These are phyloP conservation scores for Ophiostoma populinum DNA, from an alignment of 2,329 filamentous ascomycete genomes.

Conservation along the genomic window DNA sequence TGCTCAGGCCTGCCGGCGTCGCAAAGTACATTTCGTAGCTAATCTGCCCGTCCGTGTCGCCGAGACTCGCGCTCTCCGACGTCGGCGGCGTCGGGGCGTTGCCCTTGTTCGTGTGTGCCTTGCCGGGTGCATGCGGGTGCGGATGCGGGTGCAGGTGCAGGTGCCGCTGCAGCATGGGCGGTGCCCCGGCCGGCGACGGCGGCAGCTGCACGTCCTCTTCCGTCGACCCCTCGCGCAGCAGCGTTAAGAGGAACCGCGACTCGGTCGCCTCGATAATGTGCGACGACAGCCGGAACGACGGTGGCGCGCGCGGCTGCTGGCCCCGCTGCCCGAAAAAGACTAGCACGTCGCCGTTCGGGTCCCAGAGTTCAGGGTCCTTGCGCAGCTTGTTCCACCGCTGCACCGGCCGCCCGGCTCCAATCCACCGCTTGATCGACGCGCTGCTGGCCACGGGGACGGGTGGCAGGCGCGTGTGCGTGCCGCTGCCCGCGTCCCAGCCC, in stretches of 20 bases:
- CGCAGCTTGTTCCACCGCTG: conserved; percentile 39
- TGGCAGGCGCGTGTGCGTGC: conserved; percentile 17
- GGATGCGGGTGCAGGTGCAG: conserved; percentile 13
- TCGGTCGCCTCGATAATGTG: conserved; percentile 40
- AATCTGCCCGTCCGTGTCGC: conserved; percentile 34
- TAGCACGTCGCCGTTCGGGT: conserved; percentile 41
- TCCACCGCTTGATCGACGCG: conserved; percentile 34
- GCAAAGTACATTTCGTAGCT: conserved; percentile 48
- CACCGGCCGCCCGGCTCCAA: conserved; percentile 29
- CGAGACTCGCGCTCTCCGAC: conserved; percentile 25
- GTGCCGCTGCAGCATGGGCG: conserved; percentile 22
- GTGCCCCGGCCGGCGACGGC: conserved; percentile 24
- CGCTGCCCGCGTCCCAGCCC: conserved; percentile 12
- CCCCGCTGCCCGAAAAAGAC: conserved; percentile 34
- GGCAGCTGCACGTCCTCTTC: conserved; percentile 29
- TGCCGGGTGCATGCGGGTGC: too few relatives aligned
- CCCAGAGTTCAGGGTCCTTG: conserved; percentile 44
- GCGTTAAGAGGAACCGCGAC: conserved; percentile 33
- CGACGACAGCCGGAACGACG: conserved; percentile 40
- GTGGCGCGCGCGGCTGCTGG: conserved; percentile 26
- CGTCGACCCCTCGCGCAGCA: conserved; percentile 34
- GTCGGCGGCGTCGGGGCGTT: conserved; percentile 27
- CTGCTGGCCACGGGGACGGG: conserved; percentile 21
- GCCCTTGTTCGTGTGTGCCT: too few relatives aligned
- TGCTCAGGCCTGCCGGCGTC: conserved; percentile 30